Evolutionary conservation across 1,284 basidiomycete genomes (phyloP), one percentile per base, ranked within the genome.

Genomic region (Leccinum angustisporum): DNA sequence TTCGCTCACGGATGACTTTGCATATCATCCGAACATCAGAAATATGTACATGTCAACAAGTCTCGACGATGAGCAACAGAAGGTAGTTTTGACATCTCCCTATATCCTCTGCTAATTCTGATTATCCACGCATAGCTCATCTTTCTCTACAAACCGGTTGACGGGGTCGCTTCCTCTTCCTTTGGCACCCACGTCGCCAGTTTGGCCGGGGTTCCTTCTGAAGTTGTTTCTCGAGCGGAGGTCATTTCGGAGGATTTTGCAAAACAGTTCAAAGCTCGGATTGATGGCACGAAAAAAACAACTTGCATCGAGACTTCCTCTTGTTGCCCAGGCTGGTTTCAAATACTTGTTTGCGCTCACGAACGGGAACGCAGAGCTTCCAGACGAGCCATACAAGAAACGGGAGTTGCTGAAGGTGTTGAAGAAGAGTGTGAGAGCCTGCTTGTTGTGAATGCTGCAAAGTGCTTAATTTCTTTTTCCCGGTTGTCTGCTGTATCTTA

Each of bases 31-130:
- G 0, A 97, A 95, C 71, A 92, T 98, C 67, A 84, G 92, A 59
- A 92, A 89, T 65, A 96, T 96, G 89, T 89, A 96, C 75, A 97
- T 98, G 96, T 84, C 90, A 52, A 97, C 95, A 0, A 83, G 92
- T 58, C 91, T 98, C 2, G 92, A 97, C 70, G 94, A 97, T 60
- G 88, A 91, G 65, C 91, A 92, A 71, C 84, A 88, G 62, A 92
- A 93, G 77, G 94, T 92, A 63, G 25, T 78, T 72, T 58, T 46
- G 36, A 1, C 54, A n/a, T 18, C 48, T 18, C 48, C 5, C 43
- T 40, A 31, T 1, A 13, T 18, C 14, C 21, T 33, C 46, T 38
- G 56, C 54, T 52, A 27, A 58, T 48, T 61, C 34, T 34, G 56
- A 62, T 4, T 1, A 40, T 30, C 4, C 16, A 21, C 4, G 11